Conservation (phyloP, 2,329 filamentous ascomycete genomes). For the Ceratocystis huliohia region DNA sequence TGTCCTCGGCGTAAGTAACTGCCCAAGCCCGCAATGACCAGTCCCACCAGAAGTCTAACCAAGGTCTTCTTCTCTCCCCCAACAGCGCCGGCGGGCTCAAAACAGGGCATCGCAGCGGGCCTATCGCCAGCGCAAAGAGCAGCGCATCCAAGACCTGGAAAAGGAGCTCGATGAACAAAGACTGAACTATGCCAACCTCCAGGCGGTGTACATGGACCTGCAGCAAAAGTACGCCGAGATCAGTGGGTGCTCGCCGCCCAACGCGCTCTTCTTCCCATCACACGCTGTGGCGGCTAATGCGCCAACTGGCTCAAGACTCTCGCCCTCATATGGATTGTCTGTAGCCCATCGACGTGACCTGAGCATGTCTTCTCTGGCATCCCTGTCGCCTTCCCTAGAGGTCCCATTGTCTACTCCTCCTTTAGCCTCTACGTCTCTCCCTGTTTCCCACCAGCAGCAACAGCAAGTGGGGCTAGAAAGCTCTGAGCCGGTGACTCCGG, state of each 20-base stretch:
- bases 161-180: background rate
- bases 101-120: slow-evolving; percentile 28
- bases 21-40: background rate
- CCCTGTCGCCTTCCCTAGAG: background rate
- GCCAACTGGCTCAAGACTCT: background rate
- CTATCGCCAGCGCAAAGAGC: slow-evolving; percentile 27
- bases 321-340: background rate
- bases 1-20: slow-evolving; percentile 34
- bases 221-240: slow-evolving; percentile 6
- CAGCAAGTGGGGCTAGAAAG: background rate
- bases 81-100: slow-evolving; percentile 27
- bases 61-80: background rate
- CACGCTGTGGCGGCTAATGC: background rate
- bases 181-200: slow-evolving; percentile 4
- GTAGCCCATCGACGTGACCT: background rate
- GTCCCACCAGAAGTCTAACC: slow-evolving; percentile 8
- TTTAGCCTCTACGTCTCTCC: background rate
- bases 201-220: slow-evolving; percentile 27
- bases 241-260: background rate
- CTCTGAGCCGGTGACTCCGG: background rate
- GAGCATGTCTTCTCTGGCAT: background rate
- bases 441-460: background rate
- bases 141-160: slow-evolving; percentile 22
- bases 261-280: slow-evolving; percentile 2
- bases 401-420: background rate